Base-by-base conservation (phyloP, 1,284 basidiomycete species). In the Irpex lacteus region DNA sequence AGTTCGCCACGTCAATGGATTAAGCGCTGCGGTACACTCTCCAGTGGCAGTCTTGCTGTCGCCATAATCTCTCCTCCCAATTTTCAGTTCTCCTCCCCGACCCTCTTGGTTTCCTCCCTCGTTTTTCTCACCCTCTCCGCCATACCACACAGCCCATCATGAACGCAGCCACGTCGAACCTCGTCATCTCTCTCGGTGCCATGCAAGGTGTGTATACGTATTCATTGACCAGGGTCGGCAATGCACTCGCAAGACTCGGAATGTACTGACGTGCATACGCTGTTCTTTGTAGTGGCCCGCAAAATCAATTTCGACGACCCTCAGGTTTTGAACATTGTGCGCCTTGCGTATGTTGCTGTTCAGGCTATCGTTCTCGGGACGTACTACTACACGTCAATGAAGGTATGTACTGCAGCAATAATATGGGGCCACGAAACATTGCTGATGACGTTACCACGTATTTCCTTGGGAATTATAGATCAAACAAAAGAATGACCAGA, bases 401-500 rank as follows among this genome's bases (percentile, higher is more conserved):
- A 85, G 76, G 90, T 92, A 63, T 61, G 81, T 70, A 21, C 58
- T 59, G 36, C 52, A 18, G 11, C 59, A 49, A 38, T 8, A 37
- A 19, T 15, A 49, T 19, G 34, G 52, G 32, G 2, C 26, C 5
- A 34, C 32, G 32, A 34, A 34, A 34, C 32, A 34, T 34, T 34
- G 32, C 32, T 34, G 32, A 34, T 6, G 32, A 34, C 1, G 1
- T 34, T 5, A 6, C 32, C 32, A 34, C 32, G 32, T 34, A 6
- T 34, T 5, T 34, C 32, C 3, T 34, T 34, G 32, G 15, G n/a
- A 13, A 47, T 26, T 19, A 6, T 70, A 96, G 93, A 88, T 98
- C 78, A 96, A 95, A 84, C 81, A 85, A 71, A 96, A 95, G 85
- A 98, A 98, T 75, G 97, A 98, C 79, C 85, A 93, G 75, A 95